phyloP scores from a whole-genome alignment of 169 alveolate genomes.

The Plasmodium malariae region DNA sequence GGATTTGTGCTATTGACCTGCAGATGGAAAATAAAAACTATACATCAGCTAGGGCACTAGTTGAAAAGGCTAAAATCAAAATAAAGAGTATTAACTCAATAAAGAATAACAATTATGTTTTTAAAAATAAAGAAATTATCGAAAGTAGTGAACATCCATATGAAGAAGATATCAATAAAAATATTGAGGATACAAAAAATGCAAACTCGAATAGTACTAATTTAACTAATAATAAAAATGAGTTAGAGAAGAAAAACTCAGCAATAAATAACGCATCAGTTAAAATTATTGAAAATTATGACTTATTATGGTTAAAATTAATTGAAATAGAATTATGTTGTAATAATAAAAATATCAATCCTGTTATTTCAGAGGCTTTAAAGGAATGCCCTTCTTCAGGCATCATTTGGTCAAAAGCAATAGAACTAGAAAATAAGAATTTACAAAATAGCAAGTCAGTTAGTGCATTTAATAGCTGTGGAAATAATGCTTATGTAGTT shows the following conservation, averaged over 20 bases:
- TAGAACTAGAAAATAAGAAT: constrained; percentile 88
- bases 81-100: constrained; percentile 89
- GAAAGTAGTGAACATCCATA: constrained; percentile 74
- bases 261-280: constrained; percentile 71
- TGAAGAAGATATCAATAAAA: constrained; percentile 74
- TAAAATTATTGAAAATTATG: constrained; percentile 82
- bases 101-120: constrained; percentile 83
- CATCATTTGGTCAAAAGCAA: constrained; percentile 95
- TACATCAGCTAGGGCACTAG: constrained; percentile 92
- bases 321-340: constrained; percentile 95
- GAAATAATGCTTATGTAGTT: constrained; percentile 93
- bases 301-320: constrained; percentile 94
- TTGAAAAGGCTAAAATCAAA: constrained; percentile 90
- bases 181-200: constrained; percentile 76
- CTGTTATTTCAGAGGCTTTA: constrained; percentile 93
- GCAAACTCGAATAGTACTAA: constrained; percentile 17
- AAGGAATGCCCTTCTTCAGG: constrained; percentile 97
- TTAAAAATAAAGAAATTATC: constrained; percentile 77
- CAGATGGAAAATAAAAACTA: constrained; percentile 84
- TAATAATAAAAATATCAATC: constrained; percentile 91
- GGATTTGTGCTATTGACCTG: constrained; percentile 92
- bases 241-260: constrained; percentile 75
- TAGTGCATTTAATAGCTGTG: constrained; percentile 95
- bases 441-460: constrained; percentile 90
- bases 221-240: constrained; percentile 25